phyloP scores from a whole-genome alignment of 2,329 filamentous ascomycete species.

The Ploettnerulaceae sp. region DNA sequence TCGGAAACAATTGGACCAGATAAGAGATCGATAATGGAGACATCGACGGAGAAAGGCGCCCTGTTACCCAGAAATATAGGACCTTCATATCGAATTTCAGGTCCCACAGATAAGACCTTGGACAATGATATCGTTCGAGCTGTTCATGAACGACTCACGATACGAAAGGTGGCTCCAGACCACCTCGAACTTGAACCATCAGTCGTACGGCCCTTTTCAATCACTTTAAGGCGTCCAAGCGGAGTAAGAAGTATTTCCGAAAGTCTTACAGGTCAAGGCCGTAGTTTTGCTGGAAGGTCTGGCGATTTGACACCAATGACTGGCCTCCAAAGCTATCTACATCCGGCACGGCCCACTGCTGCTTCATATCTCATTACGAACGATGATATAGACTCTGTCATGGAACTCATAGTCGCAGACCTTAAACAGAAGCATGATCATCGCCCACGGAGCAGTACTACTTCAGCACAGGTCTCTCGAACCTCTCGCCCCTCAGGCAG shows the following conservation, averaged over 20 bases:
- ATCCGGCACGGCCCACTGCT: conserved; percentile 5
- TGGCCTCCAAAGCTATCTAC: not conserved
- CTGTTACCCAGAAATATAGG: conserved; percentile 4
- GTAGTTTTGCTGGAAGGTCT: not conserved
- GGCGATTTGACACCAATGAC: not conserved
- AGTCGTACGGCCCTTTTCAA: conserved; percentile 19
- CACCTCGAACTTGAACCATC: not conserved
- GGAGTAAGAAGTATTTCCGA: not conserved
- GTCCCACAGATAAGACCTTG: conserved; percentile 13
- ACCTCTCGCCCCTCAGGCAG: not conserved
- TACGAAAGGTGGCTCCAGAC: conserved; percentile 13
- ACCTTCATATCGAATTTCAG: conserved; percentile 14
- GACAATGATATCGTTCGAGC: conserved; percentile 22
- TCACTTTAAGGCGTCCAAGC: conserved; percentile 27
- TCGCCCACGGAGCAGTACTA: not conserved
- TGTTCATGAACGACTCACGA: conserved; percentile 23
- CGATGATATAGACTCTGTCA: conserved; percentile 25
- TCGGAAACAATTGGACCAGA: too few species aligned
- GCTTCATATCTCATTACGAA: conserved; percentile 25
- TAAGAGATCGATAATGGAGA: too few species aligned
- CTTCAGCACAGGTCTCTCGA: not conserved
- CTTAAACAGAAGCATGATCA: conserved; percentile 5
- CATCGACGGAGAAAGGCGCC: too few species aligned
- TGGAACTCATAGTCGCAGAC: conserved; percentile 21
- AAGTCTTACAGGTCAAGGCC: not conserved